phyloP scores from a whole-genome alignment of 2,329 filamentous ascomycete genomes.

The Talaromyces sp. region DNA sequence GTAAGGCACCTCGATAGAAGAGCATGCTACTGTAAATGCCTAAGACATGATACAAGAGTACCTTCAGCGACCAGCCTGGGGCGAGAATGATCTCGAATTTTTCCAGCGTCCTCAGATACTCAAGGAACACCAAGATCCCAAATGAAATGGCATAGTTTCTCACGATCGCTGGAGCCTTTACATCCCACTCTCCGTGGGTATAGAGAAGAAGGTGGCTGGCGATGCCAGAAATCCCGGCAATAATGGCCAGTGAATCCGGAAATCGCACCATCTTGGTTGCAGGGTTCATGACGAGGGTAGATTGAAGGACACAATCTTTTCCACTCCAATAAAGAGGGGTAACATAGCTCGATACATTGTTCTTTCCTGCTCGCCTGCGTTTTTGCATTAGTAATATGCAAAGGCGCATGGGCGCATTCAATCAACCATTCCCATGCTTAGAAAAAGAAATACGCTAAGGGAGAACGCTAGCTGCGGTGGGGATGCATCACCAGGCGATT shows the following conservation, averaged over 20 bases:
- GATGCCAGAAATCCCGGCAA: not conserved
- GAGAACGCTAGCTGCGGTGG: no score
- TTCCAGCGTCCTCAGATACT: not conserved
- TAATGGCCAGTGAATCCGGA: not conserved
- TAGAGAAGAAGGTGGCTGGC: not conserved
- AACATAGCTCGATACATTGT: no score
- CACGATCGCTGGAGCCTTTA: not conserved
- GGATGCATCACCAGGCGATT: no score
- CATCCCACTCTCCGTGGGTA: constrained; percentile 1
- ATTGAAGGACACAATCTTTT: no score
- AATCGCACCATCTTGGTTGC: not conserved
- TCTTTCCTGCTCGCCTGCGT: not conserved
- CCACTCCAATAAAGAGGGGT: no score
- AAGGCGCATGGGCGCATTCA: no score
- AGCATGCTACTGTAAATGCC: constrained; percentile 22
- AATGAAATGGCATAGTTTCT: not conserved
- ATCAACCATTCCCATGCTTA: no score
- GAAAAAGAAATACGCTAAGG: no score
- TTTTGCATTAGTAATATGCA: not conserved
- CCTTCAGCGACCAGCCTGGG: not conserved
- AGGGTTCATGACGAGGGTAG: no score
- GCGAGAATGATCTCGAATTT: not conserved
- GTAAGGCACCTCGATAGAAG: constrained; percentile 31
- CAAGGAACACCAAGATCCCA: not conserved
- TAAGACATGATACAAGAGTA: not conserved